Evolutionary conservation across 2,329 filamentous ascomycete genomes (phyloP), one percentile per base, ranked within the genome.

Genomic region (Huntiella savannae): DNA sequence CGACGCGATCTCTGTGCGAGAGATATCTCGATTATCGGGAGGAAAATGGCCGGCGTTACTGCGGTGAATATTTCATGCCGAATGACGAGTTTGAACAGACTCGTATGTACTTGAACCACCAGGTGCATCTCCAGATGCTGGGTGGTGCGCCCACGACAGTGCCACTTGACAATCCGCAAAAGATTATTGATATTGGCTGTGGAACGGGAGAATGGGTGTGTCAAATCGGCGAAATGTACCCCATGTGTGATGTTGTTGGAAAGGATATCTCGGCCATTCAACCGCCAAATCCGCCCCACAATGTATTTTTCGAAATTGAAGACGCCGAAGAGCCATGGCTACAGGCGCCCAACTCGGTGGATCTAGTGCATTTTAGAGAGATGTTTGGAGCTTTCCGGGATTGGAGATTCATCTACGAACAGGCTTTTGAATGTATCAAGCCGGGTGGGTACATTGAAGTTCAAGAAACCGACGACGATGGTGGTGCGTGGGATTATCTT

Each of bases 81-180:
- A 79, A 78, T 56, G 77, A 80, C 54, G 71, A 78, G 40, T 60
- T 67, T 40, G 77, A 81, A 55, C 74, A 79, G 57, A 72, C 73
- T 40, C 71, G 77, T 37, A 58, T 78, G 43, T 69, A 71, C 49
- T 63, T 81, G 45, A 62, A 73, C 35, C 75, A 81, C 52, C 74
- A 79, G 55, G 70, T 79, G 40, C 79, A 74, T 54, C 59, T 77
- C 4, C 67, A 69, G 46, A 59, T 66, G 12, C 63, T 70, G 43
- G 61, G 64, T 33, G 63, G 62, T 49, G 61, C 66, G 49, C 55
- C 67, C 33, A 68, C 62, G 16, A 61, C 62, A n/a, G 63, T 63
- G 5, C 61, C 63, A 3, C 55, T 70, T 4, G 54, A 60, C 19
- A 53, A 61, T 32, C 62, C 63, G 5, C 53, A 54, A 10, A 56